A percentile compares a stretch with the other conserved stretches of the same genome.
These are phyloP conservation scores for Leccinum griseonigrum DNA, from an alignment of 1,284 basidiomycete species.

Conservation along the genomic window DNA sequence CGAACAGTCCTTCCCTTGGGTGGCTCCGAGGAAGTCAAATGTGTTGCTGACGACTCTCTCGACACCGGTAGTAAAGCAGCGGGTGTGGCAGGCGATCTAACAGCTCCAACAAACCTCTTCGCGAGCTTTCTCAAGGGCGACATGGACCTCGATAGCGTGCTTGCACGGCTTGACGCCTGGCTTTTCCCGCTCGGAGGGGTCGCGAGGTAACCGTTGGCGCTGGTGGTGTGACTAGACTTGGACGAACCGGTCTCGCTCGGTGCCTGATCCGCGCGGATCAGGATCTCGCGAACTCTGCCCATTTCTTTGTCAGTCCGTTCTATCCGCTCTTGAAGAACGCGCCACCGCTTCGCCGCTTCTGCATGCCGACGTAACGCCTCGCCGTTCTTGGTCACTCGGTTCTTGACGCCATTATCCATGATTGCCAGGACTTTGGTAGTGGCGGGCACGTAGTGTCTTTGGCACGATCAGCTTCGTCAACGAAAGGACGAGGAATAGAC, in stretches of 20 bases:
- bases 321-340: constrained; percentile 73
- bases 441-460: constrained; percentile 87
- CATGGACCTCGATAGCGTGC: constrained; percentile 66
- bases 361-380: constrained; percentile 86
- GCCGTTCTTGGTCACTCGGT: constrained; percentile 91
- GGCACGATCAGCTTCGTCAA: constrained; percentile 12
- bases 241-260: constrained; percentile 69
- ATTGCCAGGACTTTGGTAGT: constrained; percentile 91
- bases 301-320: constrained; percentile 79
- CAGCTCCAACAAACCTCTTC: constrained; percentile 54
- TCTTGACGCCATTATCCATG: constrained; percentile 88
- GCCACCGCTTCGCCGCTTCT: constrained; percentile 84
- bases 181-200: constrained; percentile 55
- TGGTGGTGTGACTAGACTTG: constrained; percentile 50
- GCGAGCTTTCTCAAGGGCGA: constrained; percentile 78
- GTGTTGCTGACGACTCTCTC: constrained; percentile 22
- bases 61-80: constrained; percentile 35
- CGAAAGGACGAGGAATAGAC: constrained; percentile 5
- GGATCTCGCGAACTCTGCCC: constrained; percentile 63
- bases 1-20: constrained; percentile 38
- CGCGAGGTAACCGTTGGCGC: constrained; percentile 52
- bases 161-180: constrained; percentile 47
- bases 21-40: constrained; percentile 55
- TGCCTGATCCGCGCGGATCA: constrained; percentile 51
- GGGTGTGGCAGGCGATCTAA: constrained; percentile 49